A percentile compares a stretch with the other conserved stretches of the same genome.
Evolutionary conservation across 345 rosid genomes (phyloP).

Genomic region (Jatropha curcas): DNA sequence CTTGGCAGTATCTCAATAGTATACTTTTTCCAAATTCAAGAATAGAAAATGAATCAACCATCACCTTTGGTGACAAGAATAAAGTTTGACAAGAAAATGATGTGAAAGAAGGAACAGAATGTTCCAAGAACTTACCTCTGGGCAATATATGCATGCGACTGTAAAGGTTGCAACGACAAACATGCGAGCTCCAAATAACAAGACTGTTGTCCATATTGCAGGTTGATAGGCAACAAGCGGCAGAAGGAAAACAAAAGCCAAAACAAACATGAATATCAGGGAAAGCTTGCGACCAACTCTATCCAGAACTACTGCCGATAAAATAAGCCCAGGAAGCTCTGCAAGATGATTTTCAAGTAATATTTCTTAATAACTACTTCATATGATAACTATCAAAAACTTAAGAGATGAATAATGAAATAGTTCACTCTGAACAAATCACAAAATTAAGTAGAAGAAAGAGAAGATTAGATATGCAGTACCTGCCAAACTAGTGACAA

Average conservation of each 20-base stretch:
- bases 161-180: constrained; percentile 26
- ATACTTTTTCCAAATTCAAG: not conserved
- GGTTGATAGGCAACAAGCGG: constrained; percentile 14
- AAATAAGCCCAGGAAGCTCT: constrained; percentile 32
- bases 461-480: not conserved
- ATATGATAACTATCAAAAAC: not conserved
- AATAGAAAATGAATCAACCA: not conserved
- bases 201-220: constrained; percentile 12
- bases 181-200: constrained; percentile 33
- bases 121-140: constrained; percentile 18
- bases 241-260: constrained; percentile 21
- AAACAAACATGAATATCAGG: constrained; percentile 20
- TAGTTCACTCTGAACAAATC: not conserved
- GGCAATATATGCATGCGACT: constrained; percentile 25
- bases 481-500: constrained; percentile 34
- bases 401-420: too few species aligned
- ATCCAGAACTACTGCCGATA: constrained; percentile 23
- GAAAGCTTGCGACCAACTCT: constrained; percentile 29
- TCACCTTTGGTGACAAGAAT: not conserved
- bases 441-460: not conserved
- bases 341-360: not conserved
- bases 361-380: too few species aligned
- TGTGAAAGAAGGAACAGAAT: not conserved
- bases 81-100: not conserved
- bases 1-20: too few species aligned